Conservation (phyloP, 2,329 filamentous ascomycete genomes). For the Alternaria metachromatica region DNA sequence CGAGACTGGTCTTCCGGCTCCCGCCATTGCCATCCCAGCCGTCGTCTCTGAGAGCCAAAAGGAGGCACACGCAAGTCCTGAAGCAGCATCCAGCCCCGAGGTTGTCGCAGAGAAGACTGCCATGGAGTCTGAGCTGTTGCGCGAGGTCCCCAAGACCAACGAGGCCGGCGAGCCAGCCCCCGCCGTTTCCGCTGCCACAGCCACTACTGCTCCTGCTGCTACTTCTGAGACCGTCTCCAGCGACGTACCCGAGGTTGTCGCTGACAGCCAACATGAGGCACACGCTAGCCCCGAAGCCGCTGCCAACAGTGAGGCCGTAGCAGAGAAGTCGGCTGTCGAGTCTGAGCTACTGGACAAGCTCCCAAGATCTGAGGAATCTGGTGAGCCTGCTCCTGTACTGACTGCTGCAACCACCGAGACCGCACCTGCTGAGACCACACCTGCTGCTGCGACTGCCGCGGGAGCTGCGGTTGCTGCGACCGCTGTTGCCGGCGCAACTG, state of each 20-base stretch:
- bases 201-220: constrained; percentile 18
- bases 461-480: background rate
- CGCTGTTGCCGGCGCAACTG: background rate
- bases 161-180: constrained; percentile 49
- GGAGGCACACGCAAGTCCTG: constrained; percentile 66
- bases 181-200: constrained; percentile 19
- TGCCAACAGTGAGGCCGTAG: constrained; percentile 67
- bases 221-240: constrained; percentile 37
- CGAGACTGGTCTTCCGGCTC: constrained; percentile 48
- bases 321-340: constrained; percentile 74
- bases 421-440: constrained; percentile 9
- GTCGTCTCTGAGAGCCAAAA: constrained; percentile 75
- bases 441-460: background rate
- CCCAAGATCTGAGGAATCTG: constrained; percentile 9
- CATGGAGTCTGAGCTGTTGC: constrained; percentile 74
- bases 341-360: constrained; percentile 65
- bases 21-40: constrained; percentile 53
- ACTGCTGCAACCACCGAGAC: constrained; percentile 20
- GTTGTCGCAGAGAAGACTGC: constrained; percentile 74
- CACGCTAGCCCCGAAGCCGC: constrained; percentile 69
- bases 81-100: constrained; percentile 68
- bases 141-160: constrained; percentile 59
- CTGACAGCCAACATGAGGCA: constrained; percentile 73
- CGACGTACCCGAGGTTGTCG: constrained; percentile 65
- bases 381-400: constrained; percentile 38